A percentile compares a stretch with the other conserved stretches of the same genome.
These are phyloP conservation scores for Rhizophagus prolifer DNA, from an alignment of 192 early-diverging fungal genomes.

Conservation along the genomic window DNA sequence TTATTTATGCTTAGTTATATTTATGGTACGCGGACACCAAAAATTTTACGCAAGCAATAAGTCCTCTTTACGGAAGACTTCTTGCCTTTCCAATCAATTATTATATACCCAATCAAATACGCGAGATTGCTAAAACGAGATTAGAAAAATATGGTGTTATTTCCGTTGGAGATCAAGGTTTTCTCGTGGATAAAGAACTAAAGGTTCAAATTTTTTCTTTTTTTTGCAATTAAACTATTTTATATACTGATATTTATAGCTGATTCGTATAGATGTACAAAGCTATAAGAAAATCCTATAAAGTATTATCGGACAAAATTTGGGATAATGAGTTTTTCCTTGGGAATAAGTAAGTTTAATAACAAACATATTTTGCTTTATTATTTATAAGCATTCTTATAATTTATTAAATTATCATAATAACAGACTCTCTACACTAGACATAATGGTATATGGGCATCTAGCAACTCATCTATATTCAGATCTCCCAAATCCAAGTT, in stretches of 20 bases:
- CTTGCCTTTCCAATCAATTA: conserved; percentile 70
- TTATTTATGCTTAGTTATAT: conserved; percentile 52
- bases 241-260: conserved; percentile 28
- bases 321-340: conserved; percentile 80
- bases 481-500: conserved; percentile 65
- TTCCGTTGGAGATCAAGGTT: conserved; percentile 29
- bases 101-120: conserved; percentile 70
- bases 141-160: conserved; percentile 57
- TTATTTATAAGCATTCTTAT: neutral
- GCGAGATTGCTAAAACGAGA: conserved; percentile 64
- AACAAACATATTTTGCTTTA: neutral
- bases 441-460: conserved; percentile 82
- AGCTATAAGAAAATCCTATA: conserved; percentile 65
- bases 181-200: conserved; percentile 31
- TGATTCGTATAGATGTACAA: conserved; percentile 63
- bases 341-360: conserved; percentile 57
- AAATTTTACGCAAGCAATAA: conserved; percentile 74
- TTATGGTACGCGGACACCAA: conserved; percentile 81
- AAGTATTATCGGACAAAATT: conserved; percentile 67
- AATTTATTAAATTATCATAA: neutral
- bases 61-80: conserved; percentile 69
- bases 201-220: conserved; percentile 22
- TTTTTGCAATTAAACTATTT: neutral
- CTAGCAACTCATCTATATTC: conserved; percentile 76
- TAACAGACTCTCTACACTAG: conserved; percentile 66